Conservation (phyloP, 768 basidiomycete species). For the Tylopilus rubrobrunneus region DNA sequence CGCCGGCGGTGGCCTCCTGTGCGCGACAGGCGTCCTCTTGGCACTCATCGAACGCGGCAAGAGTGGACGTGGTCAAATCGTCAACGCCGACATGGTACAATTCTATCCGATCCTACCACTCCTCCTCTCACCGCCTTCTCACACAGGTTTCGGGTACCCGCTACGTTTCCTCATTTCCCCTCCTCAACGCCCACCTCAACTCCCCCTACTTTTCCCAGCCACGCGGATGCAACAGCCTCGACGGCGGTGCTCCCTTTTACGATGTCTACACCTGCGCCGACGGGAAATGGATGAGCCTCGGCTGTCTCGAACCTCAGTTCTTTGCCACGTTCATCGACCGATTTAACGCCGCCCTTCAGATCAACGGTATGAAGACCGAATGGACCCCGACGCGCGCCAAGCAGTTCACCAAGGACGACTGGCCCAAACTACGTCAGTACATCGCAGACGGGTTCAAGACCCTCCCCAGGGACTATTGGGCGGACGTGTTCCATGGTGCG, state of each 20-base stretch:
- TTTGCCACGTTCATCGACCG: constrained; percentile 55
- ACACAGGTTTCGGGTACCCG: constrained; percentile 75
- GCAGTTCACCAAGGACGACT: constrained; percentile 46
- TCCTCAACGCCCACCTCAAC: constrained; percentile 40
- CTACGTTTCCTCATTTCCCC: constrained; percentile 70
- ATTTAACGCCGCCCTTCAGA: constrained; percentile 50
- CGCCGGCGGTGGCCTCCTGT: constrained; percentile 75
- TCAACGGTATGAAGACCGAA: constrained; percentile 36
- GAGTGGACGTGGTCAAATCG: constrained; percentile 69
- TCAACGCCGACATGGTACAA: constrained; percentile 71
- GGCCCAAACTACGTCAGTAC: constrained; percentile 56
- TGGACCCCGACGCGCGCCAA: constrained; percentile 53
- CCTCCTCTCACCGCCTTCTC: not conserved
- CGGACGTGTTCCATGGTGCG: constrained; percentile 59
- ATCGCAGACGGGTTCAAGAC: constrained; percentile 60
- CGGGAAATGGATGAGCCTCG: constrained; percentile 72
- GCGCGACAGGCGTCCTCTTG: constrained; percentile 67
- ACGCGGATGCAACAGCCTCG: constrained; percentile 60
- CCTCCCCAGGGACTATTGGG: constrained; percentile 66
- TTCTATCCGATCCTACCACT: not conserved
- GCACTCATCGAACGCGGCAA: constrained; percentile 65
- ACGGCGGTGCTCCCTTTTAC: constrained; percentile 80
- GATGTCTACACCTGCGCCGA: constrained; percentile 69
- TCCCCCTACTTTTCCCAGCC: constrained; percentile 38
- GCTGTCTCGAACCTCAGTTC: constrained; percentile 72